Percentiles rank a stretch among this genome's conserved stretches.
These are phyloP conservation scores for Ustilago esculenta DNA, from an alignment of 1,284 basidiomycete species.

Conservation along the genomic window DNA sequence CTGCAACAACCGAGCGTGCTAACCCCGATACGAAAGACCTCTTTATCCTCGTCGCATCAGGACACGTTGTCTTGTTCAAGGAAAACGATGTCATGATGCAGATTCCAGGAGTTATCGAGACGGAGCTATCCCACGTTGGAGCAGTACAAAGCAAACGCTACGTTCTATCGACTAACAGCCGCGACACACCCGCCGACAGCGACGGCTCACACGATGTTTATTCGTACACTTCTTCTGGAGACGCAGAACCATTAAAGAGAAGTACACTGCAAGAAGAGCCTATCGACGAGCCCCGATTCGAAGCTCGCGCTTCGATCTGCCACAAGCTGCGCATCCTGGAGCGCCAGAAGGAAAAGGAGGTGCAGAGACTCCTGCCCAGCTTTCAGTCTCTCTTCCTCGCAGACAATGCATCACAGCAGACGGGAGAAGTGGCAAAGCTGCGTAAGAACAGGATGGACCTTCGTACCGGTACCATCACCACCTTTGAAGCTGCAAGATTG, in stretches of 20 bases:
- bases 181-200: constrained; percentile 10
- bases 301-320: constrained; percentile 34
- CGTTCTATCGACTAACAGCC: constrained; percentile 24
- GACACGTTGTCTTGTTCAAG: constrained; percentile 27
- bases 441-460: constrained; percentile 25
- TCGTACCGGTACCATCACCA: constrained; percentile 36
- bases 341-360: constrained; percentile 36
- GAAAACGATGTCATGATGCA: constrained; percentile 47
- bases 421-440: not conserved
- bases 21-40: constrained; percentile 13
- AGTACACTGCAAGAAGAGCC: constrained; percentile 21
- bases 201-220: constrained; percentile 20
- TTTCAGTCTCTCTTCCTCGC: constrained; percentile 44
- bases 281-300: constrained; percentile 34
- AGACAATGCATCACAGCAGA: constrained; percentile 5
- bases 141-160: constrained; percentile 3
- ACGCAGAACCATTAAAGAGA: constrained; percentile 13
- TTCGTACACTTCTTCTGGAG: not conserved
- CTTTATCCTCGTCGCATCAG: constrained; percentile 33
- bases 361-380: constrained; percentile 34
- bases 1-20: not conserved
- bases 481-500: constrained; percentile 33
- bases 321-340: constrained; percentile 36
- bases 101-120: constrained; percentile 31
- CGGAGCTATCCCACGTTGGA: constrained; percentile 6